Percentiles rank a stretch among this genome's conserved stretches.
phyloP scores from a whole-genome alignment of 306 rosid genomes.

The Vicia sativa region DNA sequence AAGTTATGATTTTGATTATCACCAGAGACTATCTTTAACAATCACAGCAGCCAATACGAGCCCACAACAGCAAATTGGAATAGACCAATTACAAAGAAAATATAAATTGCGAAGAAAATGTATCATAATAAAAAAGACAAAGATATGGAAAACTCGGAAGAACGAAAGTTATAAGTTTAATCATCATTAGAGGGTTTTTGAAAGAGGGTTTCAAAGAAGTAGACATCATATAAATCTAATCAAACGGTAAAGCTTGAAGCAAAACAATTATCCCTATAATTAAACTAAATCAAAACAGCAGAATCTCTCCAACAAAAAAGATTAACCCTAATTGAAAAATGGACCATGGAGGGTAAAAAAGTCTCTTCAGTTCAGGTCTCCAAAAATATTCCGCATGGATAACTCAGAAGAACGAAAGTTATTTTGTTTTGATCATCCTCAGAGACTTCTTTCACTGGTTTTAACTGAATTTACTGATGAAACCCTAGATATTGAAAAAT shows the following conservation, averaged over 20 bases:
- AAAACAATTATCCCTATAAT: no score
- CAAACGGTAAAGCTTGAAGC: not conserved
- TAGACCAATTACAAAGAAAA: no score
- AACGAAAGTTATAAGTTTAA: conserved; percentile 43
- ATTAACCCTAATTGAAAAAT: no score
- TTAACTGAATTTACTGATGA: no score
- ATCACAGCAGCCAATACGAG: no score
- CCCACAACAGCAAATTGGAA: no score
- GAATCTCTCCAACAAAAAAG: no score
- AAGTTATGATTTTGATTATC: conserved; percentile 45
- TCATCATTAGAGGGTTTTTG: no score
- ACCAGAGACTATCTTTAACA: no score
- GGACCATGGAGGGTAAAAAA: no score
- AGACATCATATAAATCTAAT: not conserved
- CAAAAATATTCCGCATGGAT: conserved; percentile 49
- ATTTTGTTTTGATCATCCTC: conserved; percentile 45
- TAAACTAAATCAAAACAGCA: not conserved
- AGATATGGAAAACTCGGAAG: conserved; percentile 44
- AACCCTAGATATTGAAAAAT: not conserved
- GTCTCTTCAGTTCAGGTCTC: conserved; percentile 75
- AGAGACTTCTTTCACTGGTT: conserved; percentile 23
- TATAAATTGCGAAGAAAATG: no score
- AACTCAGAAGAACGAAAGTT: conserved; percentile 67
- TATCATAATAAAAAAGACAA: no score
- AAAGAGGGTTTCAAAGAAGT: not conserved